Evolutionary conservation across 345 rosid species (phyloP).

Genomic region (Passiflora organensis): DNA sequence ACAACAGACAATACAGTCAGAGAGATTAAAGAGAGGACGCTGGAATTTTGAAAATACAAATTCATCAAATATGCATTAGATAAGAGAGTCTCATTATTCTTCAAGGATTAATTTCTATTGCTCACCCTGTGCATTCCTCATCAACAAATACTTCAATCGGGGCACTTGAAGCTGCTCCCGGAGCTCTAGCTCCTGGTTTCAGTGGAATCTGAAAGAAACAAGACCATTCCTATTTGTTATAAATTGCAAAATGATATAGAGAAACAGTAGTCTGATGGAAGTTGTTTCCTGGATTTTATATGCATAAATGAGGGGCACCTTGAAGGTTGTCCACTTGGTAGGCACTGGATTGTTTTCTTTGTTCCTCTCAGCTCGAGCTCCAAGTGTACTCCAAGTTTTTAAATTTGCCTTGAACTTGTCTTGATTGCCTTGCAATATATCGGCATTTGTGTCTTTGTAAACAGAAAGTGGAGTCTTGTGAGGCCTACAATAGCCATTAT

Average conservation of each 20-base stretch:
- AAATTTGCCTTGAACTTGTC: conserved; percentile 40
- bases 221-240: conserved; percentile 10
- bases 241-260: neutral
- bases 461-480: conserved; percentile 47
- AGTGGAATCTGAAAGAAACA: conserved; percentile 53
- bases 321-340: conserved; percentile 66
- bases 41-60: no score
- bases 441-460: conserved; percentile 48
- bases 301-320: conserved; percentile 38
- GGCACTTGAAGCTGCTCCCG: conserved; percentile 36
- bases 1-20: neutral
- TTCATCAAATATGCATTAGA: neutral
- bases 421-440: conserved; percentile 28
- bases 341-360: conserved; percentile 82
- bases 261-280: neutral
- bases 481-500: conserved; percentile 29
- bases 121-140: conserved; percentile 68
- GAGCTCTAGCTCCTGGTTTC: conserved; percentile 39
- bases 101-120: neutral
- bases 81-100: neutral
- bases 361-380: conserved; percentile 74
- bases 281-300: neutral
- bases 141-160: conserved; percentile 75
- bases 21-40: no score
- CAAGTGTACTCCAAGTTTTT: conserved; percentile 61